phyloP scores from a whole-genome alignment of 371 early-diverging fungal species.

The Haplosporangium sp. region DNA sequence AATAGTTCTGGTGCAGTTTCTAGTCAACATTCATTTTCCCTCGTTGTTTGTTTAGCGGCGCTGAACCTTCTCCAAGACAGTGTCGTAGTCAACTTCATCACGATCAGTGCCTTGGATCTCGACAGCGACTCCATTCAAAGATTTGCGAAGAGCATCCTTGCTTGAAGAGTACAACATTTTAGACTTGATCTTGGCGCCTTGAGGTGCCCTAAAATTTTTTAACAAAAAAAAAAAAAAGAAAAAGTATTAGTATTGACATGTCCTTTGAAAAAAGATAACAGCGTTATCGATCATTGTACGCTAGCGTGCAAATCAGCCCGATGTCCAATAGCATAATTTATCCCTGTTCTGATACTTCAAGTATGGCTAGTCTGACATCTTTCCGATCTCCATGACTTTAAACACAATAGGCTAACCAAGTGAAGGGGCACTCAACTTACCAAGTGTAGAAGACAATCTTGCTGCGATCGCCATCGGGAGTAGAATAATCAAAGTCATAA shows the following conservation, averaged over 20 bases:
- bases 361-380: neutral
- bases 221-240: neutral
- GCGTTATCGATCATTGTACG: too few species aligned
- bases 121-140: constrained; percentile 78
- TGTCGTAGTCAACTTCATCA: constrained; percentile 79
- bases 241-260: neutral
- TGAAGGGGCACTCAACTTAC: constrained; percentile 46
- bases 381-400: neutral
- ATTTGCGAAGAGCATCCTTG: constrained; percentile 85
- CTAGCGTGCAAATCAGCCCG: too few species aligned
- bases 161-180: constrained; percentile 96
- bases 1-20: neutral
- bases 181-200: constrained; percentile 77
- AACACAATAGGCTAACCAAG: neutral
- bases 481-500: constrained; percentile 74
- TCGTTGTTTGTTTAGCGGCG: constrained; percentile 38
- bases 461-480: constrained; percentile 66
- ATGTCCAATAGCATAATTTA: too few species aligned
- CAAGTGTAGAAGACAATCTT: constrained; percentile 78
- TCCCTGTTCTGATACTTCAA: neutral
- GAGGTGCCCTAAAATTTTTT: constrained; percentile 80
- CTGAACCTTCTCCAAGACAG: constrained; percentile 80
- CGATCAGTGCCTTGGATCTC: constrained; percentile 90
- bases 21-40: neutral
- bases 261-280: neutral